These are phyloP conservation scores for Aspergillus alliaceus DNA, from an alignment of 2,329 filamentous ascomycete species.

Conservation along the genomic window DNA sequence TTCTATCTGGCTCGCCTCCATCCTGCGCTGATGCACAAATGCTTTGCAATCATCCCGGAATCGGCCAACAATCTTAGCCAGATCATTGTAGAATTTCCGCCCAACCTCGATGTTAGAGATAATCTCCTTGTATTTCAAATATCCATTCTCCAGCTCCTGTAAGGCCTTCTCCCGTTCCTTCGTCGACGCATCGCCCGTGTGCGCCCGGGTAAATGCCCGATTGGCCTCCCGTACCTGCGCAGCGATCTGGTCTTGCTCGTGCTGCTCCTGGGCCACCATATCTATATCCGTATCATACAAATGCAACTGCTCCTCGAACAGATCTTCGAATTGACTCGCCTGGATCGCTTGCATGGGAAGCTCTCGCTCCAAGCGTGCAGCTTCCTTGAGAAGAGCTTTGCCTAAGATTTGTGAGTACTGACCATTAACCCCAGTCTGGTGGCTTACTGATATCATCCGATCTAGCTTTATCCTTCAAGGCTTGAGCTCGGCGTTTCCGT, in stretches of 20 bases:
- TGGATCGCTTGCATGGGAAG: conserved; percentile 83
- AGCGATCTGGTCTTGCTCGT: conserved; percentile 73
- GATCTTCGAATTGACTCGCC: conserved; percentile 84
- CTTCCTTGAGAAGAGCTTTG: conserved; percentile 76
- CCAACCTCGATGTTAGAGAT: conserved; percentile 87
- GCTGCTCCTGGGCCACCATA: conserved; percentile 67
- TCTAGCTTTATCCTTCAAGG: conserved; percentile 74
- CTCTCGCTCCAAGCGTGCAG: conserved; percentile 78
- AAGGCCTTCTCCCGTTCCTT: conserved; percentile 81
- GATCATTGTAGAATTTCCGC: conserved; percentile 94
- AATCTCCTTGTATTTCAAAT: conserved; percentile 95
- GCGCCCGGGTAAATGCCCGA: conserved; percentile 72
- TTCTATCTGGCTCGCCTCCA: conserved; percentile 78
- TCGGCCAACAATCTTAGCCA: conserved; percentile 79
- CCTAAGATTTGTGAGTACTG: conserved; percentile 41
- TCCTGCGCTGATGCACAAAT: conserved; percentile 77
- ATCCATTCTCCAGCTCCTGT: conserved; percentile 85
- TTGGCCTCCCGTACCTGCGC: conserved; percentile 73
- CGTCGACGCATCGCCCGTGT: conserved; percentile 64
- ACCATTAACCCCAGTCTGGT: not conserved
- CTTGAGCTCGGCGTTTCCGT: conserved; percentile 75
- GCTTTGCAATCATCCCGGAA: conserved; percentile 78
- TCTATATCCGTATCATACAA: conserved; percentile 78
- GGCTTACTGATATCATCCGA: conserved; percentile 77
- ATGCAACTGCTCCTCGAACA: conserved; percentile 80